Conservation (phyloP, 192 early-diverging fungal genomes). For the Backusella sp. region DNA sequence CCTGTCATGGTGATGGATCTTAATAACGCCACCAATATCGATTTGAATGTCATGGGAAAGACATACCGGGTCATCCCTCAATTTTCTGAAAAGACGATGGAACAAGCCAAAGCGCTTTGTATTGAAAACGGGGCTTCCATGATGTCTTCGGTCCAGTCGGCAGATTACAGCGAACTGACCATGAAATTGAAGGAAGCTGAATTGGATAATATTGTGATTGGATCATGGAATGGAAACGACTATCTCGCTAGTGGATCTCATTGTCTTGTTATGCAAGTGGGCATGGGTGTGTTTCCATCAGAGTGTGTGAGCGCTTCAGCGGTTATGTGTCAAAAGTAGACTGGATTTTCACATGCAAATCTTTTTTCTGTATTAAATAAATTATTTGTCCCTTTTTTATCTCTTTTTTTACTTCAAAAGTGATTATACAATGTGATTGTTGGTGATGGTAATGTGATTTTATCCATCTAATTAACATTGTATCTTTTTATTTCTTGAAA, state of each 20-base stretch:
- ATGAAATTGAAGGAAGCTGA: neutral
- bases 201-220: neutral
- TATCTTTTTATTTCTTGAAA: too few relatives aligned
- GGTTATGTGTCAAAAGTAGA: constrained; percentile 3
- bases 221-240: constrained; percentile 17
- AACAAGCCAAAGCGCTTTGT: neutral
- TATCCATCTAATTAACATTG: neutral
- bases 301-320: neutral
- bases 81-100: neutral
- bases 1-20: neutral
- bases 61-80: neutral
- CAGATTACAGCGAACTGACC: neutral
- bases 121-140: neutral
- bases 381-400: neutral
- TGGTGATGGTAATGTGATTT: neutral
- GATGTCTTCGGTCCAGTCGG: neutral
- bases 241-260: neutral
- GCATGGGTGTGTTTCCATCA: constrained; percentile 4
- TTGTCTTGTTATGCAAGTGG: constrained; percentile 5
- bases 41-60: neutral
- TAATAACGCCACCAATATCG: neutral
- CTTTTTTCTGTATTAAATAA: neutral
- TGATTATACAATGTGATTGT: neutral
- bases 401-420: neutral
- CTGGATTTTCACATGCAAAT: neutral